These are phyloP conservation scores for Lactarius indigo DNA, from an alignment of 768 basidiomycete species.

Conservation along the genomic window DNA sequence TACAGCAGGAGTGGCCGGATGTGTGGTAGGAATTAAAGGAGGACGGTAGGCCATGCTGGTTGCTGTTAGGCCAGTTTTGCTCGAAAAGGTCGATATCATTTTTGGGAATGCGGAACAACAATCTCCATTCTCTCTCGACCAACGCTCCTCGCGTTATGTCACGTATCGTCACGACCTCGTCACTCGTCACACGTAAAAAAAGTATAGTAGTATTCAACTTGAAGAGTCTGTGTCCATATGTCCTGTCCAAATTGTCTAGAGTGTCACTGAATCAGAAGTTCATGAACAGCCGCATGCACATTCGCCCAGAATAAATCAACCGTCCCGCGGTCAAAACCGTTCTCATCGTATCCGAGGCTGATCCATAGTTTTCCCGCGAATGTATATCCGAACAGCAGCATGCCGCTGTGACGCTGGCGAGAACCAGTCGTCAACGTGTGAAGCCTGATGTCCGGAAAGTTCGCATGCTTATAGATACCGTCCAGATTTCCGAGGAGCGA, in stretches of 20 bases:
- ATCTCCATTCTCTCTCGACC: background rate
- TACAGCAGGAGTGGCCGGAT: background rate
- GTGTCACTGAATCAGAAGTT: constrained; percentile 44
- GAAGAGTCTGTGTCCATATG: constrained; percentile 1
- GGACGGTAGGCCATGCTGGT: constrained; percentile 25
- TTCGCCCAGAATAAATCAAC: constrained; percentile 69
- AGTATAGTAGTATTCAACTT: too few species aligned
- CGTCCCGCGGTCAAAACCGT: constrained; percentile 61
- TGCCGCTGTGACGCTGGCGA: constrained; percentile 71
- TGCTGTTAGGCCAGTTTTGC: constrained; percentile 19
- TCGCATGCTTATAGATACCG: constrained; percentile 68
- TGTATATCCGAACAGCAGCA: constrained; percentile 81
- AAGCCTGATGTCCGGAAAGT: constrained; percentile 53
- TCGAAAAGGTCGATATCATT: constrained; percentile 27
- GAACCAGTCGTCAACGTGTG: constrained; percentile 81
- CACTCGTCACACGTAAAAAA: background rate
- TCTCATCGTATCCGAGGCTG: constrained; percentile 75
- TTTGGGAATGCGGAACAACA: constrained; percentile 5
- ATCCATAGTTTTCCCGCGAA: constrained; percentile 74
- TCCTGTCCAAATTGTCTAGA: background rate
- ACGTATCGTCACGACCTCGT: background rate
- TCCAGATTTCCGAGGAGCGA: constrained; percentile 86
- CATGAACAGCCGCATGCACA: constrained; percentile 50
- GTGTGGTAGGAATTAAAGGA: constrained; percentile 13
- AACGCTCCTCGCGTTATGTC: background rate